Evolutionary conservation across 768 basidiomycete species (phyloP).

Genomic region (Fomitopsis serialis): DNA sequence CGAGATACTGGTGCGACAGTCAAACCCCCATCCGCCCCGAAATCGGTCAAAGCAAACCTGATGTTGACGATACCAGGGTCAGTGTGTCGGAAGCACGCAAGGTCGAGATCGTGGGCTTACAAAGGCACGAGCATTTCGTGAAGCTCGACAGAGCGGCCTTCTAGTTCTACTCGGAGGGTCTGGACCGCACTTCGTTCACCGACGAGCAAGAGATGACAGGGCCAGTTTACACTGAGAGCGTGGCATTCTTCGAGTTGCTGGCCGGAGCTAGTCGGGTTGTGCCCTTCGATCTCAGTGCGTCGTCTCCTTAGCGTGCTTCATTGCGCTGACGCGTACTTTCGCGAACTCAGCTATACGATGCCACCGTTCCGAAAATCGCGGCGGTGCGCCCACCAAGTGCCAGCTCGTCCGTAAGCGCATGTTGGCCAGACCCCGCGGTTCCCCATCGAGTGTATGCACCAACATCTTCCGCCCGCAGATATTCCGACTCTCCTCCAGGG

Average conservation of each 20-base stretch:
- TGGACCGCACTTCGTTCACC: conserved; percentile 32
- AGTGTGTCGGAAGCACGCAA: no score
- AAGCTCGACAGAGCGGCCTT: conserved; percentile 37
- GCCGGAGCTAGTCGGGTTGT: conserved; percentile 34
- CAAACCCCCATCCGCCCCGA: no score
- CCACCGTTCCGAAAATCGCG: conserved; percentile 14
- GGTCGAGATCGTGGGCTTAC: conserved; percentile 19
- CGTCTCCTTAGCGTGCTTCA: not conserved
- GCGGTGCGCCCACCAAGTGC: no score
- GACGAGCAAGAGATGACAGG: conserved; percentile 30
- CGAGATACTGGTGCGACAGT: no score
- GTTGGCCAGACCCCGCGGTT: conserved; percentile 36
- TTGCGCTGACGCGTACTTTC: no score
- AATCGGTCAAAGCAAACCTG: no score
- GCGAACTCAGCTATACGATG: no score
- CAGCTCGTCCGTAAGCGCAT: no score
- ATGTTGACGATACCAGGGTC: no score
- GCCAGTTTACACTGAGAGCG: conserved; percentile 34
- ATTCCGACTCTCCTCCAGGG: conserved; percentile 34
- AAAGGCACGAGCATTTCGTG: conserved; percentile 18
- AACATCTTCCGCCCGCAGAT: conserved; percentile 35
- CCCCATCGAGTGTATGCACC: conserved; percentile 28
- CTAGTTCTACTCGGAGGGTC: conserved; percentile 27
- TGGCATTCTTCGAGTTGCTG: conserved; percentile 33
- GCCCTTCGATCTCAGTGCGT: conserved; percentile 39